Evolutionary conservation across 164 flowering plant species (phyloP).

Genomic region (Taxillus chinensis): DNA sequence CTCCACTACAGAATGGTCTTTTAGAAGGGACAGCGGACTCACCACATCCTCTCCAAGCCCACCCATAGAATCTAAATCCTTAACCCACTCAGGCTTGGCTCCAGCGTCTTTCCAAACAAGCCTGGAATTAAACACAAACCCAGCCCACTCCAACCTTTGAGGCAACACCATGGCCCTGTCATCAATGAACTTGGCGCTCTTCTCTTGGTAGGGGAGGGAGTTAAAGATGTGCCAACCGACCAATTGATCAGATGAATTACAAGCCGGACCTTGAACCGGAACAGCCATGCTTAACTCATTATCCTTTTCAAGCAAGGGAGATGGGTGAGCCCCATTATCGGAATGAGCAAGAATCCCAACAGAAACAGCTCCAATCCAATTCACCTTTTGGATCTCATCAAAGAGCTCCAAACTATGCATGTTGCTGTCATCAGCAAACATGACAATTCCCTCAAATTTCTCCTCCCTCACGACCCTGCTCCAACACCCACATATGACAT

Average conservation of each 20-base stretch:
- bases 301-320: conserved; percentile 10
- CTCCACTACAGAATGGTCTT: conserved; percentile 68
- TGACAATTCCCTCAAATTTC: conserved; percentile 82
- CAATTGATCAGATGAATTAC: conserved; percentile 71
- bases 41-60: conserved; percentile 21
- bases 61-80: conserved; percentile 46
- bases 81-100: conserved; percentile 70
- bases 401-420: conserved; percentile 90
- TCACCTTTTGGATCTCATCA: conserved; percentile 84
- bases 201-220: conserved; percentile 42
- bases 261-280: conserved; percentile 93
- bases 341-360: conserved; percentile 83
- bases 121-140: conserved; percentile 83
- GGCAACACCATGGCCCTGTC: conserved; percentile 75
- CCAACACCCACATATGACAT: conserved; percentile 12
- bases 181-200: conserved; percentile 53
- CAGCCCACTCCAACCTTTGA: conserved; percentile 85
- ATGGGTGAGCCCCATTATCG: conserved; percentile 21
- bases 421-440: conserved; percentile 94
- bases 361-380: conserved; percentile 87
- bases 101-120: conserved; percentile 67
- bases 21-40: conserved; percentile 68
- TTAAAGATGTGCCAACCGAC: conserved; percentile 88
- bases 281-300: conserved; percentile 31
- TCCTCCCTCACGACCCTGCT: conserved; percentile 62